Conservation (phyloP, 305 asterid genomes). For the Nicotiana rustica region DNA sequence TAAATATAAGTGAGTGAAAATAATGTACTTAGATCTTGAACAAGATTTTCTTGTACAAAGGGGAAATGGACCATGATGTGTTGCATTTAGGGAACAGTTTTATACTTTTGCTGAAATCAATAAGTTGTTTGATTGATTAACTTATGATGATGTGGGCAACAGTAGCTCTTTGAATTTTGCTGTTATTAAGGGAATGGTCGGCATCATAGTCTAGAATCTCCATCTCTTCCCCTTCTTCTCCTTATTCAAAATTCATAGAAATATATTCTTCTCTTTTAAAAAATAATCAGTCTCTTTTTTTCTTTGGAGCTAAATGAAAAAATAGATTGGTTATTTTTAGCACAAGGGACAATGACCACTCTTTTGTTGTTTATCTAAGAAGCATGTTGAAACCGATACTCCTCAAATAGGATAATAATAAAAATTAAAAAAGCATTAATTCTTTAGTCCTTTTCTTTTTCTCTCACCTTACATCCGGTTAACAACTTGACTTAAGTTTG, state of each 20-base stretch:
- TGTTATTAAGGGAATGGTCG: constrained; percentile 71
- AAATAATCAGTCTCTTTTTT: not conserved
- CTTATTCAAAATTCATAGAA: constrained; percentile 26
- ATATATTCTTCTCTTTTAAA: not conserved
- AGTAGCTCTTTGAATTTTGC: constrained; percentile 46
- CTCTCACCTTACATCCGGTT: not conserved
- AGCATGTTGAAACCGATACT: constrained; percentile 34
- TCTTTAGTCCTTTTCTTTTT: not conserved
- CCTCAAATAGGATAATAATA: constrained; percentile 30
- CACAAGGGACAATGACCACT: constrained; percentile 33
- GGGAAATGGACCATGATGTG: constrained; percentile 62
- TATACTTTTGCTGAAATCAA: constrained; percentile 74
- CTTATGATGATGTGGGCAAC: constrained; percentile 36
- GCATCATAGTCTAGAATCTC: not conserved
- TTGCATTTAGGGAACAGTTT: constrained; percentile 63
- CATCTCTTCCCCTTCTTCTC: not conserved
- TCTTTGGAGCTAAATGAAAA: not conserved
- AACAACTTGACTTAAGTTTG: not conserved
- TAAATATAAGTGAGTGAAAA: not conserved
- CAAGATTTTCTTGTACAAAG: constrained; percentile 37
- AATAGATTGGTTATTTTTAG: constrained; percentile 1
- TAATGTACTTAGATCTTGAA: constrained; percentile 15
- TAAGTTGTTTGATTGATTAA: constrained; percentile 58
- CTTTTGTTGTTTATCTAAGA: constrained; percentile 33
- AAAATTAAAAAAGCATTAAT: not conserved